These are phyloP conservation scores for Trichoderma parareesei DNA, from an alignment of 495 filamentous ascomycete genomes.

Conservation along the genomic window DNA sequence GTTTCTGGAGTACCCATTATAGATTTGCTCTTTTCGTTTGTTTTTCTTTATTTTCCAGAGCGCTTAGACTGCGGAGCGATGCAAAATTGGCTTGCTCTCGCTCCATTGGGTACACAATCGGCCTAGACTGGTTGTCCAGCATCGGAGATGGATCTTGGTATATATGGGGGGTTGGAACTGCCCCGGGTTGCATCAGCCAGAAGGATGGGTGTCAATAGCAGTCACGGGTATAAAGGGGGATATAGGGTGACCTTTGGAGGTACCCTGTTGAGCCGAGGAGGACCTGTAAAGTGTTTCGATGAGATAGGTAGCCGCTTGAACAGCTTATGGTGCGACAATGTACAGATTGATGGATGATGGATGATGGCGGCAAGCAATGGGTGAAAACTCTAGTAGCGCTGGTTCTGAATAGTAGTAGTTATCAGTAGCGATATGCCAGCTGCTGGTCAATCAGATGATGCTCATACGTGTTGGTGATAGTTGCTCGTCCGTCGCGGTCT, in stretches of 20 bases:
- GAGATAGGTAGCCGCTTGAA: background rate
- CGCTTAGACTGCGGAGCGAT: slow-evolving; percentile 29
- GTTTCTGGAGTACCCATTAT: slow-evolving; percentile 11
- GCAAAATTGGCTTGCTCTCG: background rate
- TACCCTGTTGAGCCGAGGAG: background rate
- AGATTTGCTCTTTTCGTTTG: slow-evolving; percentile 8
- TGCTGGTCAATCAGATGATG: background rate
- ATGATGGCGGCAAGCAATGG: background rate
- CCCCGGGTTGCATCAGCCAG: background rate
- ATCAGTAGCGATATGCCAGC: background rate
- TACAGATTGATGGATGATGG: background rate
- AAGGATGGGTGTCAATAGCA: background rate
- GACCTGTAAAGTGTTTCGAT: background rate
- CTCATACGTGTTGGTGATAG: background rate
- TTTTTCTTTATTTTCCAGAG: slow-evolving; percentile 13
- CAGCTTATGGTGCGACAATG: background rate
- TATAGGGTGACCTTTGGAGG: background rate
- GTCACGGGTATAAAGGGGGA: background rate
- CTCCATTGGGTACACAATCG: background rate
- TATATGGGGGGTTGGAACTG: background rate
- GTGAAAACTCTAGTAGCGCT: too few relatives aligned
- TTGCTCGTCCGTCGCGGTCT: background rate
- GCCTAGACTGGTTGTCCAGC: background rate
- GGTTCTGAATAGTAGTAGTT: background rate
- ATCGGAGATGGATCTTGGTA: slow-evolving; percentile 3